These are phyloP conservation scores for Rhododendron ovatum DNA, from an alignment of 148 eudicot genomes.

Conservation along the genomic window DNA sequence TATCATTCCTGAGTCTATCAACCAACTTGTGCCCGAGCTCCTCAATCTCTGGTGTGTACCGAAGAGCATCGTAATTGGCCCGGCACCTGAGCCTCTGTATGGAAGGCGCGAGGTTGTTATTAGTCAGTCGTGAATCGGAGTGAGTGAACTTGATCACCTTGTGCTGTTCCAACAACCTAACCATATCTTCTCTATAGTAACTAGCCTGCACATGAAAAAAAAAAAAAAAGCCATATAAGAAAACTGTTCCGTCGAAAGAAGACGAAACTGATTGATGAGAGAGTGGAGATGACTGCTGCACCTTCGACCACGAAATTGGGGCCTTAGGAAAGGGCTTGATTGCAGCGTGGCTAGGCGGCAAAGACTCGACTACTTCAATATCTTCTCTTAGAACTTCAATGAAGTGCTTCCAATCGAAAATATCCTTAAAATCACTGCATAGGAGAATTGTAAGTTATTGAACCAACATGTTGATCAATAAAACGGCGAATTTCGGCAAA, in stretches of 20 bases:
- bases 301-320: constrained; percentile 82
- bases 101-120: constrained; percentile 51
- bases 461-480: background rate
- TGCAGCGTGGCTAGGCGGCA: constrained; percentile 36
- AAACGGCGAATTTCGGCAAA: background rate
- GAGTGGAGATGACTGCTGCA: background rate
- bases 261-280: background rate
- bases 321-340: constrained; percentile 39
- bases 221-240: background rate
- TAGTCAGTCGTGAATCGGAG: constrained; percentile 62
- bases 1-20: constrained; percentile 29
- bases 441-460: background rate
- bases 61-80: constrained; percentile 51
- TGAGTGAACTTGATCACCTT: constrained; percentile 56
- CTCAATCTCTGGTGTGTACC: constrained; percentile 53
- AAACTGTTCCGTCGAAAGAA: background rate
- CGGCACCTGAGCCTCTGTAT: constrained; percentile 65
- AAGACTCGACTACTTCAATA: constrained; percentile 37
- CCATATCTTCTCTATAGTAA: constrained; percentile 48
- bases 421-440: constrained; percentile 63
- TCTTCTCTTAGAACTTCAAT: constrained; percentile 48
- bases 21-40: constrained; percentile 40
- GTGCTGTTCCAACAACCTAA: constrained; percentile 32
- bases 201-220: constrained; percentile 35
- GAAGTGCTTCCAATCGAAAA: constrained; percentile 63